Evolutionary conservation across 441 rosid genomes (phyloP).

Genomic region (Euphorbia celastroides): DNA sequence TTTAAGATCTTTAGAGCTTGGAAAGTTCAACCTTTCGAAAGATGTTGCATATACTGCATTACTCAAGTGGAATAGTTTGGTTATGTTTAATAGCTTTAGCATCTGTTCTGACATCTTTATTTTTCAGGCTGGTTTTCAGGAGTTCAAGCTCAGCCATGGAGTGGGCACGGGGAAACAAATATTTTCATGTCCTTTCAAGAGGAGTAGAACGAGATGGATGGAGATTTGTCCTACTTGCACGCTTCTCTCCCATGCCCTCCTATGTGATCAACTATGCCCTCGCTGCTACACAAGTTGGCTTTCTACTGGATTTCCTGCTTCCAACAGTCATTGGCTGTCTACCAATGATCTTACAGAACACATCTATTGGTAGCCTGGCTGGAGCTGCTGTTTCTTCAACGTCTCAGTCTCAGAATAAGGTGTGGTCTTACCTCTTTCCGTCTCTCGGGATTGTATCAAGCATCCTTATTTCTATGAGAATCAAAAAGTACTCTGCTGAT

Average conservation of each 20-base stretch:
- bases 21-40: neutral
- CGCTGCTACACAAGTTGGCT: slow-evolving; percentile 78
- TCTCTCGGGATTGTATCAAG: slow-evolving; percentile 67
- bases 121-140: slow-evolving; percentile 64
- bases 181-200: slow-evolving; percentile 61
- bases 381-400: slow-evolving; percentile 84
- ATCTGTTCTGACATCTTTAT: slow-evolving; percentile 8
- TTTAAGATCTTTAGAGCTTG: neutral
- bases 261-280: slow-evolving; percentile 81
- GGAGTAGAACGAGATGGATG: slow-evolving; percentile 93
- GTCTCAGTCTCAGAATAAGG: slow-evolving; percentile 43
- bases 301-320: slow-evolving; percentile 67
- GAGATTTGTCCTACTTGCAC: slow-evolving; percentile 96
- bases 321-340: slow-evolving; percentile 74
- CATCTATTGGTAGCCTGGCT: slow-evolving; percentile 90
- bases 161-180: slow-evolving; percentile 64
- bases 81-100: neutral
- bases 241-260: slow-evolving; percentile 90
- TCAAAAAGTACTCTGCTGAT: slow-evolving; percentile 60
- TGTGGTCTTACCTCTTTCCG: slow-evolving; percentile 77
- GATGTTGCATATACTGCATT: neutral
- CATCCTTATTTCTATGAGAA: slow-evolving; percentile 63
- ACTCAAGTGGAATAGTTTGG: neutral
- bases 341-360: slow-evolving; percentile 93
- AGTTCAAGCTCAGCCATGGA: slow-evolving; percentile 60